Evolutionary conservation across 495 filamentous ascomycete species (phyloP).

Genomic region (Trichoderma reesei): DNA sequence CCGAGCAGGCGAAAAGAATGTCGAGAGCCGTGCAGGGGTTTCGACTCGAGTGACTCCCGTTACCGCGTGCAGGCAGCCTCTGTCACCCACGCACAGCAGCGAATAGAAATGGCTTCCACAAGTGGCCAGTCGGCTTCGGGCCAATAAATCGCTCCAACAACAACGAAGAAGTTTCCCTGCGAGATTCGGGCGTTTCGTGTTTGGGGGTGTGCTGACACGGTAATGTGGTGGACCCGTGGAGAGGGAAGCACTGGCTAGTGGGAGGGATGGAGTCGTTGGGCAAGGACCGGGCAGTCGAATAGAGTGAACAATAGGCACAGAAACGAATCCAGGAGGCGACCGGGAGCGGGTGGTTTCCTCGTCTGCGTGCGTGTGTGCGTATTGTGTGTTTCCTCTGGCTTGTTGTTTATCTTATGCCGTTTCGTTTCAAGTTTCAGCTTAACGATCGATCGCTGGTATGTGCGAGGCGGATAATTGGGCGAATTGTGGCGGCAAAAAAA

Average conservation of each 20-base stretch:
- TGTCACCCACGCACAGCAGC: neutral
- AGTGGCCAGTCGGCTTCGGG: constrained; percentile 5
- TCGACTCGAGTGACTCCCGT: neutral
- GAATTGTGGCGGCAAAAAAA: neutral
- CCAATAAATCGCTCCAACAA: neutral
- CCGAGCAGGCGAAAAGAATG: neutral
- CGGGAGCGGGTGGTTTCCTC: neutral
- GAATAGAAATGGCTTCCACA: neutral
- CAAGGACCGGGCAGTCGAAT: constrained; percentile 2
- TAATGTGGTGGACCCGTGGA: neutral
- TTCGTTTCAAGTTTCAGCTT: neutral
- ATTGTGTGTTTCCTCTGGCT: neutral
- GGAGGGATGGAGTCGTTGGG: neutral
- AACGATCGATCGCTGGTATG: neutral
- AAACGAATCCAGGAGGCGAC: too few relatives aligned
- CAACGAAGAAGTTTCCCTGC: neutral
- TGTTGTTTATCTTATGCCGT: constrained; percentile 4
- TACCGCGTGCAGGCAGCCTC: neutral
- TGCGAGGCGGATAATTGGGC: neutral
- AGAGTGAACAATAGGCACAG: neutral
- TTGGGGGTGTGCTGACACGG: neutral
- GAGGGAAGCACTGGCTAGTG: constrained; percentile 2
- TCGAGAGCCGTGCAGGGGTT: neutral
- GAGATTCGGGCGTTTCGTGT: constrained; percentile 2
- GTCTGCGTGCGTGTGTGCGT: neutral